Percentiles rank a stretch among this genome's conserved stretches.
phyloP scores from a whole-genome alignment of 768 basidiomycete genomes.

The Aureoboletus auriporus region DNA sequence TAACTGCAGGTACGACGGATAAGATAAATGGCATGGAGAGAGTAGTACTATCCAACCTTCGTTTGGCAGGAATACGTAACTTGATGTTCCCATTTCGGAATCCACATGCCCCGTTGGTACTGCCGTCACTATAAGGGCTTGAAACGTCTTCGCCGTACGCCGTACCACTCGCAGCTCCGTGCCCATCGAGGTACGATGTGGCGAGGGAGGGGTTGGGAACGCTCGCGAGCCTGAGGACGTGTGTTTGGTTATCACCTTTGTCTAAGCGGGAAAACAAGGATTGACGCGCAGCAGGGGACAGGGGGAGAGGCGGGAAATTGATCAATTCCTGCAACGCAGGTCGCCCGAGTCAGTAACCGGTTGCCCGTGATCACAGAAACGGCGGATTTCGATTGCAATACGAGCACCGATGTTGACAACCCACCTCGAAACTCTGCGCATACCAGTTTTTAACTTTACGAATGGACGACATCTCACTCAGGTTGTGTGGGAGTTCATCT shows the following conservation, averaged over 20 bases:
- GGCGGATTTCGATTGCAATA: neutral
- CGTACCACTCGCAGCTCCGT: constrained; percentile 20
- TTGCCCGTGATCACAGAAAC: too few relatives aligned
- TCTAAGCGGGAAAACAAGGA: constrained; percentile 53
- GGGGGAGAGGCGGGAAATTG: constrained; percentile 71
- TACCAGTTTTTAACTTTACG: constrained; percentile 98
- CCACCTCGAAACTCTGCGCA: constrained; percentile 94
- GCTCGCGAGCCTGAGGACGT: constrained; percentile 56
- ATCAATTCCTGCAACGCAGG: constrained; percentile 70
- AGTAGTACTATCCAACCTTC: constrained; percentile 48
- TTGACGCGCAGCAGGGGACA: constrained; percentile 64
- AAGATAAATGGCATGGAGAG: constrained; percentile 1
- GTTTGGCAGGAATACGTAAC: constrained; percentile 78
- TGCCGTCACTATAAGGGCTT: constrained; percentile 19
- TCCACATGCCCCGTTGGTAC: constrained; percentile 24
- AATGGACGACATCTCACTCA: constrained; percentile 89
- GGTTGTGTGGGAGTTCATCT: constrained; percentile 87
- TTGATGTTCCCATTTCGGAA: constrained; percentile 55
- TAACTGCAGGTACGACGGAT: constrained; percentile 48
- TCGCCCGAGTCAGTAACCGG: neutral
- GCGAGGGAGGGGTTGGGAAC: constrained; percentile 74
- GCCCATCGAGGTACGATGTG: constrained; percentile 29
- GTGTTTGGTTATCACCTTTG: constrained; percentile 24
- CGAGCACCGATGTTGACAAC: constrained; percentile 16
- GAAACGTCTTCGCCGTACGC: constrained; percentile 1